Evolutionary conservation across 176 grass and related monocot species (phyloP), one percentile per base, ranked within the genome.

Genomic region (Lolium rigidum): DNA sequence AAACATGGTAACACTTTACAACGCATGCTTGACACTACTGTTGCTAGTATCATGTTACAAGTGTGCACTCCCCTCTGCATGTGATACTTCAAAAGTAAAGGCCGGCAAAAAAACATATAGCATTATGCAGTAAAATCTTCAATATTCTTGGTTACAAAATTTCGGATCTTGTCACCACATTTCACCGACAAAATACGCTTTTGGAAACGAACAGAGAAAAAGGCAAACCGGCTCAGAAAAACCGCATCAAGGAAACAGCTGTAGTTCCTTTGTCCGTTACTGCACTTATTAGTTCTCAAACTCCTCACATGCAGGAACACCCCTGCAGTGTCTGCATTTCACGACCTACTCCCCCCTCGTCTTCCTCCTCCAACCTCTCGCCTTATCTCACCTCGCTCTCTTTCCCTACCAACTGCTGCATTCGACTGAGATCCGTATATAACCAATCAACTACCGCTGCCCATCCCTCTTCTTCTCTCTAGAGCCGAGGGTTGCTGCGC

Each of bases 401-500:
- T 83, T 65, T 41, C 60, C 75, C 8, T 10, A 72, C 89, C 89
- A 86, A 86, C 88, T 87, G 24, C 50, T 83, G 24, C 50, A 24
- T 64, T 66, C 63, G 49, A 49, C 76, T 76, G 89, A 91, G 89
- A 91, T 87, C 85, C 85, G 61, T 82, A 88, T 85, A 86, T 86
- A 85, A 72, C 58, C 78, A 41, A 85, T 56, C 82, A 88, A 82
- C 77, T 35, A 78, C 63, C 78, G 6, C 82, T 61, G 82, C 77
- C 52, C 81, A 61, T 82, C 62, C n/a, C 76, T 85, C 75, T 21
- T 46, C 61, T 66, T 80, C 82, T 80, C 86, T 79, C 72, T 75
- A 60, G 69, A 80, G 28, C 59, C 56, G 10, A 81, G 70, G 89
- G 77, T 75, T 28, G 77, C 78, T 60, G 89, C 55, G 89, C 55